phyloP scores from a whole-genome alignment of 805 yeast species.

The Saturnispora silvae region DNA sequence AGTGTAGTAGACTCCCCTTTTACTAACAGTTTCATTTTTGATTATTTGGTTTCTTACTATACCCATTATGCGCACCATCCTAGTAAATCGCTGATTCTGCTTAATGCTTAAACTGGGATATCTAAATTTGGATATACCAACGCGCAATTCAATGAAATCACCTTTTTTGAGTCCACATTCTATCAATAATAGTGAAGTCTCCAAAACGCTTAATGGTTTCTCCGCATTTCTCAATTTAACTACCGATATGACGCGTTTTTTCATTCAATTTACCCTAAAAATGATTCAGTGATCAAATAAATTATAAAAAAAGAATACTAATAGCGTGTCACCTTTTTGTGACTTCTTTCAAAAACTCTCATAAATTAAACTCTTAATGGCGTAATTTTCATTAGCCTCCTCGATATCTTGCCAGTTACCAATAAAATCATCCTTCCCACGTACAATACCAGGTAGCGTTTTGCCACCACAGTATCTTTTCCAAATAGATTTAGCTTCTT shows the following conservation, averaged over 20 bases:
- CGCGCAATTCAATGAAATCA: constrained; percentile 14
- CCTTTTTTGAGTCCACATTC: constrained; percentile 23
- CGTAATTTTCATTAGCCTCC: constrained; percentile 75
- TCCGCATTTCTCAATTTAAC: neutral
- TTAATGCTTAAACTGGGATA: constrained; percentile 16
- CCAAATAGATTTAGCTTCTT: constrained; percentile 79
- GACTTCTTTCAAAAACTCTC: constrained; percentile 47
- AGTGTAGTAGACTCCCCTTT: constrained; percentile 48
- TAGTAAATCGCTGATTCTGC: constrained; percentile 15
- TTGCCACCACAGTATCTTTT: constrained; percentile 62
- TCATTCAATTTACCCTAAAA: neutral
- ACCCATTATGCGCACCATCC: constrained; percentile 17
- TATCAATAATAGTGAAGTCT: constrained; percentile 14
- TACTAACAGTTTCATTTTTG: constrained; percentile 25
- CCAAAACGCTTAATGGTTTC: neutral
- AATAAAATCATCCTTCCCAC: constrained; percentile 70
- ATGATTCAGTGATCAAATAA: neutral
- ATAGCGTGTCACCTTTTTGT: too few species aligned
- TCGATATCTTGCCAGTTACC: constrained; percentile 83
- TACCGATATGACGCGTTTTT: neutral
- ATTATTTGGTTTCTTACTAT: constrained; percentile 13
- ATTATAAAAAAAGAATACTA: neutral
- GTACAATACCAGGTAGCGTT: constrained; percentile 72
- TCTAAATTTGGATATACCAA: constrained; percentile 2
- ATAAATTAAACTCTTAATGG: constrained; percentile 50